These are phyloP conservation scores for Coprinopsis marcescibilis DNA, from an alignment of 768 basidiomycete species.

Conservation along the genomic window DNA sequence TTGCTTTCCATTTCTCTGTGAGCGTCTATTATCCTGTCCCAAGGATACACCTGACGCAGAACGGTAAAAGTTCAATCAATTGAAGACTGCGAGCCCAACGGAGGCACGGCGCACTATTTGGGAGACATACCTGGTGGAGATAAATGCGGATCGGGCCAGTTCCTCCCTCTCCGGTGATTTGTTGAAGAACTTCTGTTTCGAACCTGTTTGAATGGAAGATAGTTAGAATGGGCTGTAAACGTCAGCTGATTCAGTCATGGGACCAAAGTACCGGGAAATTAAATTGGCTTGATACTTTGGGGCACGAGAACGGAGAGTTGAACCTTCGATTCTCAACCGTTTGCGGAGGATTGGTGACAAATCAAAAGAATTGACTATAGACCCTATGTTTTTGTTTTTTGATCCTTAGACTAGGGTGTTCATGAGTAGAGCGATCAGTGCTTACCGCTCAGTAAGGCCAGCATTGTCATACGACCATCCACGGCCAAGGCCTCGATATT, in stretches of 20 bases:
- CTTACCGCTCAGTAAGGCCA: conserved; percentile 62
- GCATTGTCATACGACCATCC: conserved; percentile 71
- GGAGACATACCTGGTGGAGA: conserved; percentile 67
- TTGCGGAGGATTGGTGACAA: conserved; percentile 72
- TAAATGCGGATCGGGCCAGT: conserved; percentile 62
- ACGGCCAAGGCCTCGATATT: conserved; percentile 65
- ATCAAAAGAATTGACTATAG: conserved; percentile 44
- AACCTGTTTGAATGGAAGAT: conserved; percentile 36
- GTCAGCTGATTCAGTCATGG: too few relatives aligned
- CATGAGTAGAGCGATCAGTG: too few relatives aligned
- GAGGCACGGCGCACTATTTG: too few relatives aligned
- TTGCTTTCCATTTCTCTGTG: conserved; percentile 83
- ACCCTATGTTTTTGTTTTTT: conserved; percentile 43
- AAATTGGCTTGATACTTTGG: conserved; percentile 74
- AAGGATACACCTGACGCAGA: conserved; percentile 60
- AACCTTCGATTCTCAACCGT: conserved; percentile 83
- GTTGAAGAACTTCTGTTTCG: conserved; percentile 42
- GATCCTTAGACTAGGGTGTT: too few relatives aligned
- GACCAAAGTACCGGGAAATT: conserved; percentile 41
- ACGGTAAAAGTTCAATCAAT: conserved; percentile 4
- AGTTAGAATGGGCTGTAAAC: too few relatives aligned
- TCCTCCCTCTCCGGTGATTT: conserved; percentile 54
- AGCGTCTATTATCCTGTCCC: conserved; percentile 74
- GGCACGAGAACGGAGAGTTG: conserved; percentile 74
- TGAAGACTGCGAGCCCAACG: conserved; percentile 3